Conservation (phyloP, 345 rosid species). For the sweet orange (Citrus sinensis) region DNA sequence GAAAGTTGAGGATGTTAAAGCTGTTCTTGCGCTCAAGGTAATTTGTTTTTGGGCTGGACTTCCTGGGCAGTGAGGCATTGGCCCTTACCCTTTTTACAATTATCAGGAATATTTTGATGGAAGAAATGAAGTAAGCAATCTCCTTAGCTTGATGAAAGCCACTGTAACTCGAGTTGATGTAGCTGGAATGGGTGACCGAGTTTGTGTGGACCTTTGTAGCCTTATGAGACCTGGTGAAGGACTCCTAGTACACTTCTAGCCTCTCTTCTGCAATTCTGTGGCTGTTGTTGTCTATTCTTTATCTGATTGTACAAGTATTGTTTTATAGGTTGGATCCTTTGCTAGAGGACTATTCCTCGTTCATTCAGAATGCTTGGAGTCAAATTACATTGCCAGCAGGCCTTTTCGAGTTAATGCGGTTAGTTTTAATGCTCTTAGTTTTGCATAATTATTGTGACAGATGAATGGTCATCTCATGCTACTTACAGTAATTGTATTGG, state of each 20-base stretch:
- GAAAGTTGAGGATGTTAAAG: constrained; percentile 52
- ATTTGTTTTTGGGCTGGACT: constrained; percentile 8
- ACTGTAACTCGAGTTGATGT: constrained; percentile 50
- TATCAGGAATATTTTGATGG: constrained; percentile 77
- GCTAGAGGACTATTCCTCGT: constrained; percentile 91
- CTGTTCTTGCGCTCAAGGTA: constrained; percentile 73
- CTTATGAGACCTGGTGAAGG: constrained; percentile 95
- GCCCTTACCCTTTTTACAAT: constrained; percentile 30
- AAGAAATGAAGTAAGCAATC: constrained; percentile 55
- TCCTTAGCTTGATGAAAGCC: constrained; percentile 57
- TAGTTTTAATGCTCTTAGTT: constrained; percentile 76
- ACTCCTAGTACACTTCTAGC: constrained; percentile 55
- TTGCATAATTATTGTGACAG: background rate
- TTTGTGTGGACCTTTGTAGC: constrained; percentile 93
- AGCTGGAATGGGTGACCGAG: constrained; percentile 89
- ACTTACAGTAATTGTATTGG: background rate
- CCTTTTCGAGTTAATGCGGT: constrained; percentile 94
- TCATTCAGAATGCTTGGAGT: constrained; percentile 88
- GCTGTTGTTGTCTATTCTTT: background rate
- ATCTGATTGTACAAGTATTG: background rate
- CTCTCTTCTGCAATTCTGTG: background rate
- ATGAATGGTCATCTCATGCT: background rate
- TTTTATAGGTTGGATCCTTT: constrained; percentile 77
- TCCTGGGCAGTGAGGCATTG: constrained; percentile 12
- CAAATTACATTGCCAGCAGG: constrained; percentile 81